Percentiles rank a stretch among this genome's conserved stretches.
These are phyloP conservation scores for Pythium rishiriense DNA, from an alignment of 352 stramenopile genomes.

Conservation along the genomic window DNA sequence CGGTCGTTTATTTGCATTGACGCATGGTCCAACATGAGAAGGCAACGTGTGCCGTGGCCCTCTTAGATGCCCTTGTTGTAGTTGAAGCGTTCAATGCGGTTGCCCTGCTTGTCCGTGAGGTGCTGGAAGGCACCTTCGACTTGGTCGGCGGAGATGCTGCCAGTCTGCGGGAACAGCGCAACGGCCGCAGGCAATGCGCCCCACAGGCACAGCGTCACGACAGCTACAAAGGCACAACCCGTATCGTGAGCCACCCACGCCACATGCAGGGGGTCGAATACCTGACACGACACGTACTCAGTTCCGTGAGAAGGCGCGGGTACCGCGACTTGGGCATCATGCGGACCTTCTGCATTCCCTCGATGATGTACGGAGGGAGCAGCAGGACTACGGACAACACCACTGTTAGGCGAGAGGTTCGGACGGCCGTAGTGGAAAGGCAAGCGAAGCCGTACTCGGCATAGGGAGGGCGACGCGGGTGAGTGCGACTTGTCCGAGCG, in stretches of 20 bases:
- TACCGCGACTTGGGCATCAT: constrained; percentile 73
- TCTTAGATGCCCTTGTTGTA: constrained; percentile 86
- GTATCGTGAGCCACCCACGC: too few relatives aligned
- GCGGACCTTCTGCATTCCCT: constrained; percentile 72
- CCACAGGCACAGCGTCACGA: constrained; percentile 80
- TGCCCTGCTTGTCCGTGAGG: constrained; percentile 54
- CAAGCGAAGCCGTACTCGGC: constrained; percentile 50
- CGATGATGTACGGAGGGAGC: constrained; percentile 79
- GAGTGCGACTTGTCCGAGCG: constrained; percentile 75
- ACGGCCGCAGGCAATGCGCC: constrained; percentile 75
- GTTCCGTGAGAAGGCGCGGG: constrained; percentile 72
- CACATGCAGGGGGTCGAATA: background rate
- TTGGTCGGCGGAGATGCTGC: constrained; percentile 59
- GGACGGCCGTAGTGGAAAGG: too few relatives aligned
- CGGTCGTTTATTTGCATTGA: too few relatives aligned
- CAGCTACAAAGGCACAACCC: too few relatives aligned
- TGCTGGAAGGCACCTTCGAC: constrained; percentile 67
- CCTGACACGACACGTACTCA: constrained; percentile 50
- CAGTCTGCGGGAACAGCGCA: constrained; percentile 81
- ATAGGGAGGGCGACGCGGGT: constrained; percentile 78
- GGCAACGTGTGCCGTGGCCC: background rate
- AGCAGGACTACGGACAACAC: constrained; percentile 53
- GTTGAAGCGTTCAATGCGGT: constrained; percentile 59
- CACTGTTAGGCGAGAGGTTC: background rate
- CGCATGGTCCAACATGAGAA: background rate